These are phyloP conservation scores for Coemansia asiatica DNA, from an alignment of 192 early-diverging fungal genomes.

Conservation along the genomic window DNA sequence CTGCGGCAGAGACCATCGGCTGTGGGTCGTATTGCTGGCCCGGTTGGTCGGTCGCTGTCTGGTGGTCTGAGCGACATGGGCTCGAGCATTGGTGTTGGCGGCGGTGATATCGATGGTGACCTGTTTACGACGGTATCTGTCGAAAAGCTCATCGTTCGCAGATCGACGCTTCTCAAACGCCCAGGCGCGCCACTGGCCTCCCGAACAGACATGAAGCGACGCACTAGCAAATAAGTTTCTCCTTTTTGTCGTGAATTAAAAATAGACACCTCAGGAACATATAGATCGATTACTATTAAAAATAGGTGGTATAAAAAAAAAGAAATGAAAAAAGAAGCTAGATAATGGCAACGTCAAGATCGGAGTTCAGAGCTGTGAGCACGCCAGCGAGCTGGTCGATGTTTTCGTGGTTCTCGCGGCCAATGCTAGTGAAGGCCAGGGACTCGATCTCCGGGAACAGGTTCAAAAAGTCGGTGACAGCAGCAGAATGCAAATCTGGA, in stretches of 20 bases:
- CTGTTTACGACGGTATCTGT: constrained; percentile 32
- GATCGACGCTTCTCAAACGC: constrained; percentile 37
- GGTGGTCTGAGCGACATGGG: background rate
- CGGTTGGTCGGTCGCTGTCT: background rate
- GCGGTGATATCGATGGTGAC: background rate
- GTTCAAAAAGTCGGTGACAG: constrained; percentile 43
- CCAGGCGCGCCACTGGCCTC: constrained; percentile 15
- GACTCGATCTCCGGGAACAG: constrained; percentile 52
- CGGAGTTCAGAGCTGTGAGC: constrained; percentile 45
- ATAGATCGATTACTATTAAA: background rate
- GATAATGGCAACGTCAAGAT: constrained; percentile 44
- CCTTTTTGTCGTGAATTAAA: too few species aligned
- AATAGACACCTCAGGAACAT: background rate
- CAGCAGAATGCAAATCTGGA: constrained; percentile 42
- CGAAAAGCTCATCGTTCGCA: constrained; percentile 45
- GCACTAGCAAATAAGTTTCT: background rate
- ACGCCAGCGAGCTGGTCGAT: constrained; percentile 55
- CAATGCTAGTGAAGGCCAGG: constrained; percentile 35
- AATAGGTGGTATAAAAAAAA: background rate
- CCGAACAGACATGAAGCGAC: constrained; percentile 1
- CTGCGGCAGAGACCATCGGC: background rate
- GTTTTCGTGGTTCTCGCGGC: constrained; percentile 49
- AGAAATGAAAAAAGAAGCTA: constrained; percentile 10
- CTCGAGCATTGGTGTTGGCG: background rate
- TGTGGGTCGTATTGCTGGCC: background rate